phyloP scores from a whole-genome alignment of 2,329 filamentous ascomycete species.

The Diaporthe vexans region DNA sequence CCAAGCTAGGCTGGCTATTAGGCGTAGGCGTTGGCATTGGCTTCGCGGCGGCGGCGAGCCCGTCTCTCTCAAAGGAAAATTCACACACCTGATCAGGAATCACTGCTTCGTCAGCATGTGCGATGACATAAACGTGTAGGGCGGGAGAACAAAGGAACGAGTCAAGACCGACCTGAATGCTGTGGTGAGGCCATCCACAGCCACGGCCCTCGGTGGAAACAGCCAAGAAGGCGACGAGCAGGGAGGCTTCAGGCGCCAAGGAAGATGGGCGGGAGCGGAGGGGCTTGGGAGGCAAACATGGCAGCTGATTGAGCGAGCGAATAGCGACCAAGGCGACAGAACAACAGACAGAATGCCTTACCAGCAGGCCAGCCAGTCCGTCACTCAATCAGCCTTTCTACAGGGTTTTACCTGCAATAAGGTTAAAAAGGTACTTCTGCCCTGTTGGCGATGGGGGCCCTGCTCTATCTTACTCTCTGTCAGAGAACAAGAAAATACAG shows the following conservation, averaged over 20 bases:
- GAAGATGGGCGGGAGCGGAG: neutral
- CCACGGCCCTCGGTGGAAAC: conserved; percentile 9
- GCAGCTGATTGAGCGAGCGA: conserved; percentile 23
- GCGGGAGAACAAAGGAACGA: neutral
- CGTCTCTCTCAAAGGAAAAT: neutral
- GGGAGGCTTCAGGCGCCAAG: conserved; percentile 22
- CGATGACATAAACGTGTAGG: neutral
- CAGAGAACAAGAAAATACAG: too few species aligned
- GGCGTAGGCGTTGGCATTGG: neutral
- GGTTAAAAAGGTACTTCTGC: too few species aligned
- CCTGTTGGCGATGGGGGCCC: too few species aligned
- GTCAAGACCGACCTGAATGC: conserved; percentile 1
- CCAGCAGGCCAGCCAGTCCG: neutral
- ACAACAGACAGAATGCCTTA: conserved; percentile 5
- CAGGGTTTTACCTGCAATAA: too few species aligned
- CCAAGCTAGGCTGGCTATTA: neutral
- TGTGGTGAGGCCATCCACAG: neutral
- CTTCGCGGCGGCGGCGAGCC: neutral
- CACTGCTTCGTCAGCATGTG: neutral
- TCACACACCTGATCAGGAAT: too few species aligned
- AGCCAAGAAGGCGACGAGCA: conserved; percentile 22
- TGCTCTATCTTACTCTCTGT: too few species aligned
- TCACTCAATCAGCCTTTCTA: neutral
- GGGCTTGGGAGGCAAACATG: neutral
- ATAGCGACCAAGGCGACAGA: neutral